Evolutionary conservation across 257 asterid species (phyloP).

Genomic region (Solanum habrochaites): DNA sequence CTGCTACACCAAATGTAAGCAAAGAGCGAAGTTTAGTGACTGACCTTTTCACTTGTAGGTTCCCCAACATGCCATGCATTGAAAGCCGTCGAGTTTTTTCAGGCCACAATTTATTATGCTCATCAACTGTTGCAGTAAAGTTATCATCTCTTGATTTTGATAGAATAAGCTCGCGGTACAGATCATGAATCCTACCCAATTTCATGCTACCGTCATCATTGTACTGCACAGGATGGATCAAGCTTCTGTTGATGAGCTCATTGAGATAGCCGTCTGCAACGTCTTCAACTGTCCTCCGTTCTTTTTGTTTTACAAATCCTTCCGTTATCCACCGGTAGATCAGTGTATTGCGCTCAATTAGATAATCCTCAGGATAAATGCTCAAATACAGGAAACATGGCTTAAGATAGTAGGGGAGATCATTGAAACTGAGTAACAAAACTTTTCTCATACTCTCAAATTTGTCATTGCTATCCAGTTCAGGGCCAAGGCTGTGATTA

Average conservation of each 20-base stretch:
- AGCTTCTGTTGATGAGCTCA: constrained; percentile 28
- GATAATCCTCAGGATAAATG: constrained; percentile 24
- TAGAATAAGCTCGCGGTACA: constrained; percentile 18
- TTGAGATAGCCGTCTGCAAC: constrained; percentile 32
- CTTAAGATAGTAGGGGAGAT: constrained; percentile 27
- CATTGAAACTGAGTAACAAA: constrained; percentile 17
- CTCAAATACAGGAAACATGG: constrained; percentile 21
- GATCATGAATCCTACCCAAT: constrained; percentile 16
- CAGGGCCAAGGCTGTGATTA: constrained; percentile 4
- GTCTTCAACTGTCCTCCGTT: constrained; percentile 15
- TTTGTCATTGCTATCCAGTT: constrained; percentile 6
- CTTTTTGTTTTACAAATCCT: constrained; percentile 17
- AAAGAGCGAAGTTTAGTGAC: constrained; percentile 15
- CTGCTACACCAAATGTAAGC: constrained; percentile 1
- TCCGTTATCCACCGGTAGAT: constrained; percentile 23
- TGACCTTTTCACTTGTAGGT: neutral
- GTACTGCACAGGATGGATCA: constrained; percentile 9
- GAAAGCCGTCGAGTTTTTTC: constrained; percentile 20
- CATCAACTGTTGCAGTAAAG: constrained; percentile 1
- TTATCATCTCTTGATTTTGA: constrained; percentile 15
- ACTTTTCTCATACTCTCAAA: constrained; percentile 15
- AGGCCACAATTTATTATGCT: constrained; percentile 2
- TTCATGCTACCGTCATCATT: constrained; percentile 22
- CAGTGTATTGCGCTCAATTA: constrained; percentile 4
- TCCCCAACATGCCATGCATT: constrained; percentile 5